Conservation (phyloP, 495 filamentous ascomycete genomes). For the Chlorociboria aeruginascens region DNA sequence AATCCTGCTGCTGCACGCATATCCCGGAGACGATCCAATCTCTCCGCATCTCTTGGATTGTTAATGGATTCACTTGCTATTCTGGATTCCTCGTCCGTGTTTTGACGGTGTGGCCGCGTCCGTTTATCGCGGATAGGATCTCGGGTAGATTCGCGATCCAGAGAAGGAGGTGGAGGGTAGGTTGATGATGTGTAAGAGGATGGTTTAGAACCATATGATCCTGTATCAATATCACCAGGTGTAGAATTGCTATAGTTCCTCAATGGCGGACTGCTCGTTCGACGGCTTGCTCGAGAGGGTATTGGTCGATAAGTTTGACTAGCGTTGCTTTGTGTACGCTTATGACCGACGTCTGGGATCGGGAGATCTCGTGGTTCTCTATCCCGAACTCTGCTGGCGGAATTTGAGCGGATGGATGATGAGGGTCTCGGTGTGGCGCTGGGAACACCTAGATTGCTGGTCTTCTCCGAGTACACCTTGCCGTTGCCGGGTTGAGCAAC, state of each 20-base stretch:
- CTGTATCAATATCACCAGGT: constrained; percentile 10
- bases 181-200: constrained; percentile 10
- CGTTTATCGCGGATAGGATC: background rate
- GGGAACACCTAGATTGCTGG: background rate
- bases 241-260: constrained; percentile 13
- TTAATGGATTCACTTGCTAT: constrained; percentile 10
- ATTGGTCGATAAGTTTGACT: constrained; percentile 3
- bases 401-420: constrained; percentile 8
- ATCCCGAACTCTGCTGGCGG: constrained; percentile 6
- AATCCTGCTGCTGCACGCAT: background rate
- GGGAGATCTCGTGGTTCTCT: background rate
- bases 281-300: constrained; percentile 1
- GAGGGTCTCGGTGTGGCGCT: no score
- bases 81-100: constrained; percentile 9
- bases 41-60: constrained; percentile 17
- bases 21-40: constrained; percentile 17
- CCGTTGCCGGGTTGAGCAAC: constrained; percentile 15
- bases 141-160: background rate
- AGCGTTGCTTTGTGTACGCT: constrained; percentile 10
- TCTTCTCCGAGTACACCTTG: constrained; percentile 10
- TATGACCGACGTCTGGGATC: background rate
- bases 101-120: constrained; percentile 2
- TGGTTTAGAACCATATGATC: constrained; percentile 6
- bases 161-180: constrained; percentile 15
- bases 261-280: constrained; percentile 12